A percentile compares a stretch with the other conserved stretches of the same genome.
phyloP scores from a whole-genome alignment of 306 rosid species.

The Cucurbita ficifolia region DNA sequence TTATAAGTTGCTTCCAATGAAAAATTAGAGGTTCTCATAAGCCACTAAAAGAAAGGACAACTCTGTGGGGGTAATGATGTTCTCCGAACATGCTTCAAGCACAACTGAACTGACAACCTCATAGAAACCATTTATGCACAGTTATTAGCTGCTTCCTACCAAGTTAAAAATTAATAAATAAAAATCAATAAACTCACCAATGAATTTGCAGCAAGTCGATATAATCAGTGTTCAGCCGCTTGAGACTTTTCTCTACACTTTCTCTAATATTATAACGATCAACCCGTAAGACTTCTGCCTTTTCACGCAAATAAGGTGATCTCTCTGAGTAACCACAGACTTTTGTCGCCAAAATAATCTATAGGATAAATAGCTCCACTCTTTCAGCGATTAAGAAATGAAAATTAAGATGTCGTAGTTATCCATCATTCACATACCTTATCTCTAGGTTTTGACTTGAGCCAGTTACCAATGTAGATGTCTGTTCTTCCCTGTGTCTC shows the following conservation, averaged over 20 bases:
- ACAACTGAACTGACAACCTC: not conserved
- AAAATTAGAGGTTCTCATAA: not conserved
- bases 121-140: not conserved
- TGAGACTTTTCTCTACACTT: slow-evolving; percentile 89
- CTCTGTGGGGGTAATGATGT: not conserved
- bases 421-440: slow-evolving; percentile 34
- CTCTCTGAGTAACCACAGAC: slow-evolving; percentile 71
- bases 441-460: slow-evolving; percentile 67
- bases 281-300: slow-evolving; percentile 50
- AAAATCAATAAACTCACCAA: slow-evolving; percentile 32
- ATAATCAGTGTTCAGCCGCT: slow-evolving; percentile 84
- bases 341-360: slow-evolving; percentile 78
- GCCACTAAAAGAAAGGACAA: not conserved
- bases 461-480: slow-evolving; percentile 68
- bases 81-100: not conserved
- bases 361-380: slow-evolving; percentile 8
- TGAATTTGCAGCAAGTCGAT: slow-evolving; percentile 89
- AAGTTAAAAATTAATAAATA: not conserved
- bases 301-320: slow-evolving; percentile 46
- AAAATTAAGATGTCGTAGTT: not conserved
- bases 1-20: not conserved
- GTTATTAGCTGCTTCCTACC: not conserved
- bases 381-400: not conserved
- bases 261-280: slow-evolving; percentile 73
- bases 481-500: slow-evolving; percentile 86